These are phyloP conservation scores for Fraxinus velutina DNA, from an alignment of 305 asterid species.

Conservation along the genomic window DNA sequence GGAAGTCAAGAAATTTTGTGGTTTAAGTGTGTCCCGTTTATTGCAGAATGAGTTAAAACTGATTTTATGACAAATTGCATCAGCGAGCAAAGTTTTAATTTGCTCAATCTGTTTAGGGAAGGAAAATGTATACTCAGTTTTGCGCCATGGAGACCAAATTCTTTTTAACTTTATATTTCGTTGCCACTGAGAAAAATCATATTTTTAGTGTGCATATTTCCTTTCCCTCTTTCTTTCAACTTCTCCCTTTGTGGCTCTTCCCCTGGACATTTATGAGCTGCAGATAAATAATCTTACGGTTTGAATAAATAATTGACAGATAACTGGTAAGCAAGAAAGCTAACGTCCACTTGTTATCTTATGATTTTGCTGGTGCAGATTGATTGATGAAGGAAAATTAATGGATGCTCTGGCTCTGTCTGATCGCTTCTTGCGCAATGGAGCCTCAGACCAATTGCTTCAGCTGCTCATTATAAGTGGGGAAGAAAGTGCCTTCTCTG, in stretches of 20 bases:
- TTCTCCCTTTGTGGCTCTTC: conserved; percentile 7
- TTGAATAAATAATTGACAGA: neutral
- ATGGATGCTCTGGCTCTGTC: conserved; percentile 96
- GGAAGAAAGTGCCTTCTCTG: conserved; percentile 54
- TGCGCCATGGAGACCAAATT: neutral
- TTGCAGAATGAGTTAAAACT: conserved; percentile 3
- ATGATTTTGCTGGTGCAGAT: conserved; percentile 42
- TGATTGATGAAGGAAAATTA: conserved; percentile 85
- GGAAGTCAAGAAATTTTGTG: conserved; percentile 17
- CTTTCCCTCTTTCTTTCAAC: neutral
- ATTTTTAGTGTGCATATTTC: conserved; percentile 10
- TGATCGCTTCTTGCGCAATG: conserved; percentile 87
- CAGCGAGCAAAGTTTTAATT: neutral
- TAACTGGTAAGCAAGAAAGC: conserved; percentile 9
- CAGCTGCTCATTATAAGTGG: conserved; percentile 64
- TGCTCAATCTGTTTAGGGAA: neutral
- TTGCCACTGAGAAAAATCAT: conserved; percentile 6
- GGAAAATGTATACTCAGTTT: neutral
- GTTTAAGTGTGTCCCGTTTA: conserved; percentile 4
- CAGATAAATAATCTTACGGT: neutral
- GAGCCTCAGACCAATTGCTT: conserved; percentile 90
- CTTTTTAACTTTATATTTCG: conserved; percentile 2
- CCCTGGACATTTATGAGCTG: conserved; percentile 9
- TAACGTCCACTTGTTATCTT: conserved; percentile 15
- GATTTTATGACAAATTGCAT: neutral